Base-by-base conservation (phyloP, 2,329 filamentous ascomycete species). In the Beauveria medogensis region DNA sequence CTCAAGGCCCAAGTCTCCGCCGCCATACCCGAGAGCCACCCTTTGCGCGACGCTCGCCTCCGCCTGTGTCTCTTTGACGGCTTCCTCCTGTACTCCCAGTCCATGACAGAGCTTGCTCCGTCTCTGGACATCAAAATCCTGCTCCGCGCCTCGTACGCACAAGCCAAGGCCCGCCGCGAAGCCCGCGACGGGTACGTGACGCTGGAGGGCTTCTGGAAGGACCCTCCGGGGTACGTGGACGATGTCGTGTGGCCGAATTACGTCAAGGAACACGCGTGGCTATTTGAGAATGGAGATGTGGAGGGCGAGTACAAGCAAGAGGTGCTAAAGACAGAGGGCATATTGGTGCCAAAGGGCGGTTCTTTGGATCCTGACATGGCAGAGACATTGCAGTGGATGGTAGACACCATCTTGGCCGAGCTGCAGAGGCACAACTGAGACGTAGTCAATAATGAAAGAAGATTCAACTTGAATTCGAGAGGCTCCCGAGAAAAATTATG, bases 181-280 rank as follows among this genome's bases (percentile, higher is more conserved):
- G 85, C 84, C 0, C 78, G 90, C 59, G 85, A 82, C 65, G 90
- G 90, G 12, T 94, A 94, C 71, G 89, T 91, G 34, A 93, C 90
- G 3, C 74, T 89, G 5, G 86, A 97, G 69, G 93, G 92, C 30
- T 99, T 97, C 76, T 99, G 94, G 94, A 82, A 87, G 61, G 94
- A 99, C 73, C 94, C 94, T 0, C 91, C 91, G 0, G 92, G 91
- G 0, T 99, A 97, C 72, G 92, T 97, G 43, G 92, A 97, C 71
- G 84, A 89, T 71, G 83, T 99, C 59, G 94, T 99, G 5, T 99
- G 94, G 94, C 93, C 93, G 3, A 93, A 96, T 68, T 97, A 97
- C 73, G 90, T 89, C 3, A 79, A 82, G 58, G 85, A 91, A 67
- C 92, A 97, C 75, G 78, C 78, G 24, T 96, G 90, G 80, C 77